Conservation (phyloP, 176 grass and related monocot species). For the Secale cereale region DNA sequence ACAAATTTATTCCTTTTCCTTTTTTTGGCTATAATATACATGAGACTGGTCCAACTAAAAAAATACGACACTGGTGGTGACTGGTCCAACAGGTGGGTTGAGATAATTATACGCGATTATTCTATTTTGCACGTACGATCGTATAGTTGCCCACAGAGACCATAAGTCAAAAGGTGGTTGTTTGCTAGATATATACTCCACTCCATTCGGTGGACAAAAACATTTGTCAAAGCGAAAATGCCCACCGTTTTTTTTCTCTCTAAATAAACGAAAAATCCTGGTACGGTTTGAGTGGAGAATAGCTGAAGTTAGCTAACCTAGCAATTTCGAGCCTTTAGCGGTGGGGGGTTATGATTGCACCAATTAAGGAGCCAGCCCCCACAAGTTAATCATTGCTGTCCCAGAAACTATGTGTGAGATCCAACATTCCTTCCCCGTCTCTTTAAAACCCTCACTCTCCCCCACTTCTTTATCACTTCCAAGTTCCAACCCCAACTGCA, state of each 20-base stretch:
- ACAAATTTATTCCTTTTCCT: neutral
- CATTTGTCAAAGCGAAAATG: slow-evolving; percentile 16
- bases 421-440: slow-evolving; percentile 49
- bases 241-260: neutral
- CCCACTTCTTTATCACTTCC: slow-evolving; percentile 48
- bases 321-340: slow-evolving; percentile 22
- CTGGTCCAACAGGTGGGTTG: neutral
- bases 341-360: slow-evolving; percentile 68
- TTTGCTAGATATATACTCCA: slow-evolving; percentile 19
- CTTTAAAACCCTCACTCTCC: slow-evolving; percentile 60
- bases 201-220: slow-evolving; percentile 30
- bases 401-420: slow-evolving; percentile 53
- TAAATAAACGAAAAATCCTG: slow-evolving; percentile 4
- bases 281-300: slow-evolving; percentile 43
- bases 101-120: neutral
- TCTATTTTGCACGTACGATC: neutral
- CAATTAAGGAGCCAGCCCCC: slow-evolving; percentile 59
- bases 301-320: slow-evolving; percentile 49
- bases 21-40: no score
- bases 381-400: slow-evolving; percentile 60
- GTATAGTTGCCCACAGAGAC: slow-evolving; percentile 2
- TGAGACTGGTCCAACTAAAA: no score
- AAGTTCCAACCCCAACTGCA: slow-evolving; percentile 27
- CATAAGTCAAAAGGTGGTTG: neutral
- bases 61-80: no score